Evolutionary conservation across 2,329 filamentous ascomycete genomes (phyloP).

Genomic region (Arthroderma uncinatum): DNA sequence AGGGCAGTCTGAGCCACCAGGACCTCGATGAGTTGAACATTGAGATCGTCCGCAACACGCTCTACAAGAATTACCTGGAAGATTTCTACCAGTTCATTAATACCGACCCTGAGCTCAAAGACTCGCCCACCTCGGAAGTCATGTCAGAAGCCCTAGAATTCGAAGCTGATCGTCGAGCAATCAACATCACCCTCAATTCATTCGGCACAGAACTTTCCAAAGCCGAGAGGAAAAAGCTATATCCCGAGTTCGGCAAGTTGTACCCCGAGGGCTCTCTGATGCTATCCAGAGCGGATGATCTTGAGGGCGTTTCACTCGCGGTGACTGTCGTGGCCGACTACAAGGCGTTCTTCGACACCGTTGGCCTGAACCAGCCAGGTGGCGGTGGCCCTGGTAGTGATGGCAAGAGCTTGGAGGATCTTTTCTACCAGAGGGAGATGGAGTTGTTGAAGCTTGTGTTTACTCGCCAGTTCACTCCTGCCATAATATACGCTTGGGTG

Average conservation of each 20-base stretch:
- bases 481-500: constrained; percentile 95
- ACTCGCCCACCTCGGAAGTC: constrained; percentile 81
- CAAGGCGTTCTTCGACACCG: constrained; percentile 90
- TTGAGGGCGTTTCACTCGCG: constrained; percentile 83
- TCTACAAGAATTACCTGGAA: constrained; percentile 99
- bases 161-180: constrained; percentile 88
- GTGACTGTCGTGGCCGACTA: constrained; percentile 91
- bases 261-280: constrained; percentile 92
- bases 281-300: constrained; percentile 87
- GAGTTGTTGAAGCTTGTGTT: constrained; percentile 92
- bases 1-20: constrained; percentile 88
- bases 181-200: constrained; percentile 98
- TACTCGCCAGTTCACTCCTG: constrained; percentile 88
- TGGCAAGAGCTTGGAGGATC: constrained; percentile 82
- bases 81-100: constrained; percentile 96
- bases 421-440: constrained; percentile 99
- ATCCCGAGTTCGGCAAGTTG: constrained; percentile 79
- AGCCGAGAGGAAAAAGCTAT: constrained; percentile 87
- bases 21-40: constrained; percentile 98
- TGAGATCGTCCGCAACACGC: constrained; percentile 93
- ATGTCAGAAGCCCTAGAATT: constrained; percentile 96
- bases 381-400: constrained; percentile 64
- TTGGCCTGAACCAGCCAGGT: constrained; percentile 64
- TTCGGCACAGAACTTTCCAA: constrained; percentile 95
- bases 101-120: constrained; percentile 70